These are phyloP conservation scores for Fusarium sp. DNA, from an alignment of 2,329 filamentous ascomycete genomes.

Conservation along the genomic window DNA sequence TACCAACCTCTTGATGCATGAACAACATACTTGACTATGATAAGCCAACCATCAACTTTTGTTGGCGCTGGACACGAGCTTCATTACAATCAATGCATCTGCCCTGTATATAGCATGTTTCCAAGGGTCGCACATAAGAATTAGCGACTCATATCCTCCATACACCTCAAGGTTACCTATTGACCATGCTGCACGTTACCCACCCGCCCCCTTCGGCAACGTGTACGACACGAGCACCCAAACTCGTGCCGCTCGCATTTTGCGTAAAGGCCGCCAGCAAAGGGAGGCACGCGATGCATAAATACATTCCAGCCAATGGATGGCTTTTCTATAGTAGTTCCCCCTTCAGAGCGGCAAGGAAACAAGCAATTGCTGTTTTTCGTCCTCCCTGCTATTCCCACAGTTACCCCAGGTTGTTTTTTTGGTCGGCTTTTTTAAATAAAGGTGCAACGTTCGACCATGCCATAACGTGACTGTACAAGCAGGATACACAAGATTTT, in stretches of 20 bases:
- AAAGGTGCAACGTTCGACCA: no score
- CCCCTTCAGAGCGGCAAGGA: neutral
- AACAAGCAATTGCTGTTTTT: no score
- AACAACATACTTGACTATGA: neutral
- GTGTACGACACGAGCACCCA: slow-evolving; percentile 4
- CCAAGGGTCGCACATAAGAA: neutral
- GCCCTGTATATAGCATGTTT: neutral
- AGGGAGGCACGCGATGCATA: slow-evolving; percentile 10
- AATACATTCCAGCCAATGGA: slow-evolving; percentile 20
- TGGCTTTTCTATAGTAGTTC: neutral
- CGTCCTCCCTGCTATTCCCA: no score
- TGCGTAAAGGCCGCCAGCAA: neutral
- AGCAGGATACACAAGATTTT: no score
- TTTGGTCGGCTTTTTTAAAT: no score
- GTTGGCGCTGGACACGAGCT: slow-evolving; percentile 2
- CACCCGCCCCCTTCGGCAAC: neutral
- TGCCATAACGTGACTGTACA: no score
- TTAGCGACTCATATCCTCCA: neutral
- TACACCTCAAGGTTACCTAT: neutral
- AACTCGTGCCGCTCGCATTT: slow-evolving; percentile 2
- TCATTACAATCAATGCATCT: neutral
- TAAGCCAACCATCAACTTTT: neutral
- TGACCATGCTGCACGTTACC: neutral
- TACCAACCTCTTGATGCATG: neutral
- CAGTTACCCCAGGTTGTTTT: no score